Evolutionary conservation across 768 basidiomycete species (phyloP).

Genomic region (Hirschioporus abietinus): DNA sequence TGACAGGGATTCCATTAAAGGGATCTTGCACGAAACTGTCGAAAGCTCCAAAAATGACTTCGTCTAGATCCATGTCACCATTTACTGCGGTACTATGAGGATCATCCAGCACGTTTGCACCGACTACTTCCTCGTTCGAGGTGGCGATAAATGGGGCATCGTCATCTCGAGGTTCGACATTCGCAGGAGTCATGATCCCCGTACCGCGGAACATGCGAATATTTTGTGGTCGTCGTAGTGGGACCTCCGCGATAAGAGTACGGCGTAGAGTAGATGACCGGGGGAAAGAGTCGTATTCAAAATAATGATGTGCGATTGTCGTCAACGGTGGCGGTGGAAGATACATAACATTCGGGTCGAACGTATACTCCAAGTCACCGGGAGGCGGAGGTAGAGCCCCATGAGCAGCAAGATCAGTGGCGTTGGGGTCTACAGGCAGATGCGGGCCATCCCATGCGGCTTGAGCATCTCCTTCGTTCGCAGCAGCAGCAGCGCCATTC

Average conservation of each 20-base stretch:
- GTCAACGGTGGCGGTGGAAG: conserved; percentile 1
- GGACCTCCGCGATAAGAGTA: background rate
- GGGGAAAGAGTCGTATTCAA: background rate
- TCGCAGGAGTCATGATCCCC: background rate
- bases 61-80: background rate
- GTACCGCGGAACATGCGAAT: background rate
- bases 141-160: too few relatives aligned
- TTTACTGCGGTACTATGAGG: background rate
- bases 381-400: background rate
- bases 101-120: background rate
- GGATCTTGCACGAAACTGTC: conserved; percentile 1
- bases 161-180: background rate
- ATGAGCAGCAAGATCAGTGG: background rate
- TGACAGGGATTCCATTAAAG: background rate
- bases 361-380: background rate
- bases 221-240: background rate
- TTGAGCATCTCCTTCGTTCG: background rate
- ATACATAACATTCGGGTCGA: background rate
- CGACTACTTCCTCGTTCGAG: background rate
- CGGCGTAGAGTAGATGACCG: conserved; percentile 1
- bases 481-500: background rate
- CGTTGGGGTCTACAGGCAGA: too few relatives aligned
- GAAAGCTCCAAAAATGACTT: background rate
- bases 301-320: conserved; percentile 1
- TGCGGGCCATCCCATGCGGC: too few relatives aligned